A percentile compares a stretch with the other conserved stretches of the same genome.
phyloP scores from a whole-genome alignment of 2,329 filamentous ascomycete species.

The Penicillium sp. region DNA sequence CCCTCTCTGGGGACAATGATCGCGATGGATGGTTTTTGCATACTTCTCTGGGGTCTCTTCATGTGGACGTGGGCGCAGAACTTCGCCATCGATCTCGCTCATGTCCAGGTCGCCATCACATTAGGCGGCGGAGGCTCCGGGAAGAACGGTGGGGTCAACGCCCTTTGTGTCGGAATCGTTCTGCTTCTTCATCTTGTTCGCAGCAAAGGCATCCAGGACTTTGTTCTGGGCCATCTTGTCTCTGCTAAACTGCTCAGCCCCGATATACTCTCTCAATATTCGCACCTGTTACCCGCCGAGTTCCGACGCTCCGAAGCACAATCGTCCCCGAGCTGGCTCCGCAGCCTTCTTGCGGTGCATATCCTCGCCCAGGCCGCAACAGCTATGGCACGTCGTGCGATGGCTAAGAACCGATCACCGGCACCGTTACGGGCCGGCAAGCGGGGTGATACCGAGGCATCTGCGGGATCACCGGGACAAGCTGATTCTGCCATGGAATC shows the following conservation, averaged over 20 bases:
- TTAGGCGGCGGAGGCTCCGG: slow-evolving; percentile 69
- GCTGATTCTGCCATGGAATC: slow-evolving; percentile 44
- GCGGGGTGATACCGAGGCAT: slow-evolving; percentile 46
- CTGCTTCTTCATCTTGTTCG: slow-evolving; percentile 46
- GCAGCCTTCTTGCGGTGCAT: slow-evolving; percentile 48
- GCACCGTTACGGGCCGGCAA: slow-evolving; percentile 41
- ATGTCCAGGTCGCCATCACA: slow-evolving; percentile 88
- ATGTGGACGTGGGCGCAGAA: slow-evolving; percentile 84
- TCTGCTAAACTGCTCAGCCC: slow-evolving; percentile 45
- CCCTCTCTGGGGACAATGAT: slow-evolving; percentile 81
- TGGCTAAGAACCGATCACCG: slow-evolving; percentile 45
- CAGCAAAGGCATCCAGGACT: slow-evolving; percentile 49
- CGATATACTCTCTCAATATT: slow-evolving; percentile 42
- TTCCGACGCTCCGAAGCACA: slow-evolving; percentile 43
- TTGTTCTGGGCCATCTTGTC: slow-evolving; percentile 46
- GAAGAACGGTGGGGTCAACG: slow-evolving; percentile 47
- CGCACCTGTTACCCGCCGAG: slow-evolving; percentile 43
- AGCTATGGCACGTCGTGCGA: slow-evolving; percentile 46
- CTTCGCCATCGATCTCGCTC: slow-evolving; percentile 82
- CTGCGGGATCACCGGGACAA: slow-evolving; percentile 43
- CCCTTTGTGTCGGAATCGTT: slow-evolving; percentile 45
- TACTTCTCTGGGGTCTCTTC: slow-evolving; percentile 76
- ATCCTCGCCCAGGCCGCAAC: slow-evolving; percentile 49
- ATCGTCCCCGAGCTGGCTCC: slow-evolving; percentile 44
- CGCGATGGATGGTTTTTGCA: slow-evolving; percentile 76